These are phyloP conservation scores for Malus orientalis DNA, from an alignment of 306 rosid species.

Conservation along the genomic window DNA sequence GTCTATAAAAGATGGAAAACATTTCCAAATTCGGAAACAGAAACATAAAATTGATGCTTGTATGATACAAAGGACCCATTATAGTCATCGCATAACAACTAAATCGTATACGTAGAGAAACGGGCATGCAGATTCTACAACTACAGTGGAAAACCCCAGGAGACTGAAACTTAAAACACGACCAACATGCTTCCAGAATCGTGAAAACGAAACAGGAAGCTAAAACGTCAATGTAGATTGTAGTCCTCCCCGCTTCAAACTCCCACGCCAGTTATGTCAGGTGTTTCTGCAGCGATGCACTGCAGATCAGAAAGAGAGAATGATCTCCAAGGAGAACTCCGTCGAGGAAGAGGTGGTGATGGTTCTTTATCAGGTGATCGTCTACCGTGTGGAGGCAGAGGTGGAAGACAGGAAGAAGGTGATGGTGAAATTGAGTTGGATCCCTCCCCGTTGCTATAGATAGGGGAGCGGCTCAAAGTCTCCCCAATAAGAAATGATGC, in stretches of 20 bases:
- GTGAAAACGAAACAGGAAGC: slow-evolving; percentile 3
- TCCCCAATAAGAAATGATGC: slow-evolving; percentile 28
- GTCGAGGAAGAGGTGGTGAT: slow-evolving; percentile 20
- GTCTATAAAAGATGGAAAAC: background rate
- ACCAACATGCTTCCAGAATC: slow-evolving; percentile 2
- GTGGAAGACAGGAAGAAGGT: slow-evolving; percentile 57
- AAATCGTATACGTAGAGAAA: slow-evolving; percentile 1
- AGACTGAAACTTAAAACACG: slow-evolving; percentile 5
- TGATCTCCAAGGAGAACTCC: slow-evolving; percentile 47
- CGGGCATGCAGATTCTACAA: background rate
- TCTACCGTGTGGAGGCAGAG: slow-evolving; percentile 48
- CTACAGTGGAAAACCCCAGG: background rate
- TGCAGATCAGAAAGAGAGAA: slow-evolving; percentile 67
- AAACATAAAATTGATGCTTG: slow-evolving; percentile 5
- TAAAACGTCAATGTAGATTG: slow-evolving; percentile 27
- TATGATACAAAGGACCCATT: background rate
- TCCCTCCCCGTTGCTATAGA: slow-evolving; percentile 13
- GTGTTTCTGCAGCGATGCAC: slow-evolving; percentile 25
- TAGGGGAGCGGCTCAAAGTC: slow-evolving; percentile 12
- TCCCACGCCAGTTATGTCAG: slow-evolving; percentile 42
- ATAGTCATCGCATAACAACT: slow-evolving; percentile 2
- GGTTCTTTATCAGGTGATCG: slow-evolving; percentile 22
- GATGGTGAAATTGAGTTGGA: slow-evolving; percentile 35
- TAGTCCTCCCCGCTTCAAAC: slow-evolving; percentile 33
- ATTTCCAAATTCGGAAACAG: background rate